Evolutionary conservation across 1,284 basidiomycete genomes (phyloP), one percentile per base, ranked within the genome.

Genomic region (Abortiporus biennis): DNA sequence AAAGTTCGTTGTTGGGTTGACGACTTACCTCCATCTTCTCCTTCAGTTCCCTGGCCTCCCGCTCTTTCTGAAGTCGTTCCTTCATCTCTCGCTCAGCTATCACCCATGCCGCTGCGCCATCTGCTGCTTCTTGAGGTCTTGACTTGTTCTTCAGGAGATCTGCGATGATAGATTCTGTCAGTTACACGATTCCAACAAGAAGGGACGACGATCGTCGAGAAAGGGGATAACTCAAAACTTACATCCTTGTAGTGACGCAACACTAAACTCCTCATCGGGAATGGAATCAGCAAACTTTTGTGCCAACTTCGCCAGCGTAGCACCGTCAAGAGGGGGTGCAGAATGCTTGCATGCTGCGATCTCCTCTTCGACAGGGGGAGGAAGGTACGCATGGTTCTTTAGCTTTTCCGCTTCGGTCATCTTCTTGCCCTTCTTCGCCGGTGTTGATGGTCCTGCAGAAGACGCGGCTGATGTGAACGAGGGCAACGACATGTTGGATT

Each of bases 181-280:
- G 9, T n/a, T 29, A 8, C 27, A n/a, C 8, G 27, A 29, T 29
- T 9, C 27, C 27, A 29, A 29, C n/a, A n/a, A n/a, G n/a, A 29
- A 29, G 39, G 38, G 44, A 31, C 37, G 45, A 44, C 42, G 44
- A 31, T 46, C n/a, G n/a, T n/a, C n/a, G n/a, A n/a, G n/a, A n/a
- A n/a, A n/a, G n/a, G n/a, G n/a, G 47, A 54, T 50, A 47, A 54
- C 52, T 36, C 48, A 42, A 42, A 12, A 78, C 83, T 73, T 59
- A 85, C 83, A 91, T 57, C 86, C 88, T 64, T 91, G 88, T 45
- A 92, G 66, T 43, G 84, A 80, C n/a, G 89, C 87, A 42, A 90
- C 83, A 52, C 83, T 85, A 57, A 91, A 88, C 62, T 85, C 83
- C 31, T 84, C 79, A 19, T 87, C 82, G 0, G 87, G 85, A 21